Evolutionary conservation across 176 grass and related monocot genomes (phyloP).

Genomic region (Musa troglodytarum): DNA sequence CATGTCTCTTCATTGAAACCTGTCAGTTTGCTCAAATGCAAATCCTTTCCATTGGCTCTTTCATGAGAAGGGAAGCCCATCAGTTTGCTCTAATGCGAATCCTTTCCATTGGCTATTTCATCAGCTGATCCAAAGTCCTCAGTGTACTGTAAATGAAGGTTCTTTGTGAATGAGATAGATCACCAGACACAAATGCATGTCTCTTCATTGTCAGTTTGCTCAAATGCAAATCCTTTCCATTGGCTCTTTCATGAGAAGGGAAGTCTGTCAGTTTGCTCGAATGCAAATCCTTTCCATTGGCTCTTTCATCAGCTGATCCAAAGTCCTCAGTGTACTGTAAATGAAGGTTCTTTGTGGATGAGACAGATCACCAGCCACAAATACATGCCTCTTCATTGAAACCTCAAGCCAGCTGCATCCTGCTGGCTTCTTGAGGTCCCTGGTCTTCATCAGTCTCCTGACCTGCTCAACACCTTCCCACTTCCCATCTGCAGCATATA

Average conservation of each 20-base stretch:
- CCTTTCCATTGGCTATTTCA: constrained; percentile 29
- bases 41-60: constrained; percentile 20
- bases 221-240: not conserved
- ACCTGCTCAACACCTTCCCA: constrained; percentile 62
- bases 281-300: constrained; percentile 1
- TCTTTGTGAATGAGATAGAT: constrained; percentile 41
- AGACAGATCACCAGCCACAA: constrained; percentile 40
- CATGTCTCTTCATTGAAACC: constrained; percentile 42
- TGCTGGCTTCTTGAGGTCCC: constrained; percentile 61
- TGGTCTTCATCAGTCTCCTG: constrained; percentile 52
- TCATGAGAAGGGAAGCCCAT: constrained; percentile 11
- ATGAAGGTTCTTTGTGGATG: constrained; percentile 37
- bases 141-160: constrained; percentile 28
- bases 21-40: constrained; percentile 3
- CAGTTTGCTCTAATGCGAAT: not conserved
- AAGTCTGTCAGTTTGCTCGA: not conserved
- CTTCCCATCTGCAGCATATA: constrained; percentile 55
- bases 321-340: constrained; percentile 28
- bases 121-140: constrained; percentile 43
- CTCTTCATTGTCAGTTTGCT: constrained; percentile 19
- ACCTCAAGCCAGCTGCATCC: constrained; percentile 70
- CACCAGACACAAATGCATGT: constrained; percentile 43
- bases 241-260: constrained; percentile 30
- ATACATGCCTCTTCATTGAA: constrained; percentile 44
- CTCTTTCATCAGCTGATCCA: constrained; percentile 49